These are phyloP conservation scores for Trichophyton benhamiae DNA, from an alignment of 2,329 filamentous ascomycete genomes.

Conservation along the genomic window DNA sequence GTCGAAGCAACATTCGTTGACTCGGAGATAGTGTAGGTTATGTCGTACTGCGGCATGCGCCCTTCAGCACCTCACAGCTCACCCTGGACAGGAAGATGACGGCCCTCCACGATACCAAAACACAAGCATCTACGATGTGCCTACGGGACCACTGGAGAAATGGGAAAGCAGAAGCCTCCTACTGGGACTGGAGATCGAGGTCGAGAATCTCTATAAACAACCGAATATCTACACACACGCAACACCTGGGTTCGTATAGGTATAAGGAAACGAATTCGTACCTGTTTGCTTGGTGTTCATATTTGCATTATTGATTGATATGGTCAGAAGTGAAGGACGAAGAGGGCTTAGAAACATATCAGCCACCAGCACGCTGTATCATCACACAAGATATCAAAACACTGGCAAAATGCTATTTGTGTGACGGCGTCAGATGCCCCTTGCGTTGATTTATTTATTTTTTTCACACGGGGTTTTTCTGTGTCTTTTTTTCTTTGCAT, in stretches of 20 bases:
- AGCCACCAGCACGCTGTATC: slow-evolving; percentile 2
- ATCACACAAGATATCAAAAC: slow-evolving; percentile 3
- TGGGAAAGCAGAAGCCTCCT: background rate
- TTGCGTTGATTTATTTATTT: background rate
- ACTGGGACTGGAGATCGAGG: background rate
- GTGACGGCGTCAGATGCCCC: background rate
- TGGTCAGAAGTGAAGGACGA: background rate
- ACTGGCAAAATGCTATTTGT: slow-evolving; percentile 4
- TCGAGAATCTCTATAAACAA: slow-evolving; percentile 1
- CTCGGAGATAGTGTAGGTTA: background rate
- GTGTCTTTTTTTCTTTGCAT: background rate
- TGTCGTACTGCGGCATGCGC: background rate
- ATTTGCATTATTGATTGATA: slow-evolving; percentile 5
- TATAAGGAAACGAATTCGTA: background rate
- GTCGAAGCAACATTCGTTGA: background rate
- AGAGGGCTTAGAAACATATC: background rate
- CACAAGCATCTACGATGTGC: background rate
- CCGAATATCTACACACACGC: background rate
- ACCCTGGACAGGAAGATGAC: background rate
- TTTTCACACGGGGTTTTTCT: too few relatives aligned
- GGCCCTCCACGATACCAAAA: background rate
- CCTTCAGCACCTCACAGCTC: background rate
- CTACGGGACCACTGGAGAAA: too few relatives aligned
- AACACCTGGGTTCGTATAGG: background rate
- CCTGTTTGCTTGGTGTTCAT: background rate